phyloP scores from a whole-genome alignment of 768 basidiomycete species.

The Termitomyces sp. region DNA sequence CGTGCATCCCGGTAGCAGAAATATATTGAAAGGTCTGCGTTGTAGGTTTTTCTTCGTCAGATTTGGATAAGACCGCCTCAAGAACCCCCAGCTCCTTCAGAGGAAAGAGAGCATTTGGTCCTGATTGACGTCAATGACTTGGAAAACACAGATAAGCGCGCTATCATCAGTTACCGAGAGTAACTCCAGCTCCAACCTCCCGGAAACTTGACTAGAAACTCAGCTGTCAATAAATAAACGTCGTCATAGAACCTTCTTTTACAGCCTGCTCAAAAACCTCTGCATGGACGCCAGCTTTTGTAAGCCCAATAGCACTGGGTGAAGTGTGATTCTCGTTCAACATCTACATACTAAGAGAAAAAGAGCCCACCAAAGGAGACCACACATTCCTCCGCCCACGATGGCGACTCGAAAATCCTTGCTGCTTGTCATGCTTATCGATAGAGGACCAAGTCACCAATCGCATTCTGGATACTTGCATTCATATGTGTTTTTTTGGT shows the following conservation, averaged over 20 bases:
- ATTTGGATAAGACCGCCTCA: constrained; percentile 33
- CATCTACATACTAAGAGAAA: background rate
- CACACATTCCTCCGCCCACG: constrained; percentile 52
- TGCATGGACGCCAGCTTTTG: constrained; percentile 34
- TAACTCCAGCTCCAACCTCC: constrained; percentile 53
- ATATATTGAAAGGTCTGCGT: constrained; percentile 32
- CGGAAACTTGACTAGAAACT: constrained; percentile 35
- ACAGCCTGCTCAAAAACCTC: constrained; percentile 51
- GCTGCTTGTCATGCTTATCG: constrained; percentile 1
- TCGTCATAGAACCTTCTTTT: background rate
- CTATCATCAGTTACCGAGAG: constrained; percentile 29
- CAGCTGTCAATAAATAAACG: background rate
- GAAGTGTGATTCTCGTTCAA: background rate
- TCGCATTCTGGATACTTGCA: background rate
- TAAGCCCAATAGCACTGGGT: constrained; percentile 36
- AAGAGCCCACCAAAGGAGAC: constrained; percentile 32
- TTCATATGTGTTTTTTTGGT: too few relatives aligned
- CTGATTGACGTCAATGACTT: constrained; percentile 18
- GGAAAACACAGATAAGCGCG: background rate
- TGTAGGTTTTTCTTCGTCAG: constrained; percentile 26
- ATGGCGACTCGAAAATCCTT: constrained; percentile 47
- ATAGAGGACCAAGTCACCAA: background rate
- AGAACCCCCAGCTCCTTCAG: constrained; percentile 38
- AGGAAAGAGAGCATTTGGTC: constrained; percentile 44
- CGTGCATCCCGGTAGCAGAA: constrained; percentile 35